Evolutionary conservation across 2,329 filamentous ascomycete species (phyloP), one percentile per base, ranked within the genome.

Genomic region (Aaosphaeria arxii): DNA sequence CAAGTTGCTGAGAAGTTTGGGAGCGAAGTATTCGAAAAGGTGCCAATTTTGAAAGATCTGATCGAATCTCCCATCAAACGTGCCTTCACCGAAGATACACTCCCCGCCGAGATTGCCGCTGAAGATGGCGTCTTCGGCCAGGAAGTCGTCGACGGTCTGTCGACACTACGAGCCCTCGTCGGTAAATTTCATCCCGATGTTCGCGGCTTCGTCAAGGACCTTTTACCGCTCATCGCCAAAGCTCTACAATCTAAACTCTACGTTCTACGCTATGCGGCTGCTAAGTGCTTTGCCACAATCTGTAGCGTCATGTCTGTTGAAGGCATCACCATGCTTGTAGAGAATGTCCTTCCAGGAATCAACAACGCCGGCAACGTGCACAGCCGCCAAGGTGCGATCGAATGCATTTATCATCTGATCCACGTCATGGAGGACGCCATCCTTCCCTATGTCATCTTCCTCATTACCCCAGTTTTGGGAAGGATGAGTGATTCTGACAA

Each of bases 401-500:
- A 99, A 72, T 90, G 85, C 59, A 88, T 99, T 50, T 99, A 99
- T 67, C 94, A 99, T 71, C 77, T 99, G 50, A 99, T 99, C 55
- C 89, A 95, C 51, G 91, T 96, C 44, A 99, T 99, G 94, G 94
- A 95, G 53, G 94, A 97, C 66, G 82, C 84, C 35, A 99, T 99
- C 48, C 74, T 99, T 30, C 94, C 95, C 3, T 99, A 99, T 63
- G 94, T 99, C 54, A 96, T 99, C 62, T 99, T 99, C 83, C 83
- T 99, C 56, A 95, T 99, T 50, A 95, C 97, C 9, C 94, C 94
- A 11, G 94, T 99, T 4, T 80, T 99, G 44, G 94, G 94, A 46
- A 86, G 94, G 40, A 99, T 99, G 94, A 97, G 94, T 66, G 94
- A 99, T 69, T 95, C 92, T 0, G 92, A 99, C 66, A 92, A 95